Conservation (phyloP, 2,329 filamentous ascomycete species). For the Pseudocercospora ulei region DNA sequence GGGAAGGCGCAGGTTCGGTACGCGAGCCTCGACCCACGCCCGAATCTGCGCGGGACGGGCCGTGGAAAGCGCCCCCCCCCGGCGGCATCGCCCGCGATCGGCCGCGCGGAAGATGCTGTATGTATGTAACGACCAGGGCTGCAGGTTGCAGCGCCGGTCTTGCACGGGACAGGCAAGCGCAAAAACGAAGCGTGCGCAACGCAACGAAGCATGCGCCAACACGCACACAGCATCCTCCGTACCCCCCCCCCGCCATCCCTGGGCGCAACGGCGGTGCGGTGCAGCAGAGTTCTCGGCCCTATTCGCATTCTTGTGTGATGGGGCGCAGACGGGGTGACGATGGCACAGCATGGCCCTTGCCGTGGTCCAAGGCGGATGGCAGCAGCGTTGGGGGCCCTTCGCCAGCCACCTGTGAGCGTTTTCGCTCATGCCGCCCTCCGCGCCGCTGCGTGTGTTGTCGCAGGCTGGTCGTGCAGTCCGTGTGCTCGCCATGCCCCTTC, state of each 20-base stretch:
- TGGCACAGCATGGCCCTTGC: not conserved
- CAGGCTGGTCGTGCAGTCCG: conserved; percentile 4
- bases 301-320: conserved; percentile 10
- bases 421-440: conserved; percentile 7
- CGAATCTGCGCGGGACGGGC: conserved; percentile 17
- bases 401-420: not conserved
- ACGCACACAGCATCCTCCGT: conserved; percentile 5
- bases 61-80: too few relatives aligned
- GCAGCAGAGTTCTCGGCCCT: conserved; percentile 2
- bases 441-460: not conserved
- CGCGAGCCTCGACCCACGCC: conserved; percentile 14
- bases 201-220: conserved; percentile 9
- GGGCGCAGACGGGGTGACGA: not conserved
- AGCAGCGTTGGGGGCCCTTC: conserved; percentile 1
- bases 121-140: conserved; percentile 16
- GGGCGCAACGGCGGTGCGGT: conserved; percentile 4
- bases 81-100: conserved; percentile 15
- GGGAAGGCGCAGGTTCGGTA: conserved; percentile 17
- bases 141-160: too few relatives aligned
- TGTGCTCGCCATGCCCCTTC: not conserved
- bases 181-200: too few relatives aligned
- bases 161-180: too few relatives aligned
- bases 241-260: too few relatives aligned
- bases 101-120: conserved; percentile 11
- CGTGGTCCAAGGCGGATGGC: conserved; percentile 1